Conservation (phyloP, 2,329 filamentous ascomycete genomes). For the Ceratocystis lukuohia region DNA sequence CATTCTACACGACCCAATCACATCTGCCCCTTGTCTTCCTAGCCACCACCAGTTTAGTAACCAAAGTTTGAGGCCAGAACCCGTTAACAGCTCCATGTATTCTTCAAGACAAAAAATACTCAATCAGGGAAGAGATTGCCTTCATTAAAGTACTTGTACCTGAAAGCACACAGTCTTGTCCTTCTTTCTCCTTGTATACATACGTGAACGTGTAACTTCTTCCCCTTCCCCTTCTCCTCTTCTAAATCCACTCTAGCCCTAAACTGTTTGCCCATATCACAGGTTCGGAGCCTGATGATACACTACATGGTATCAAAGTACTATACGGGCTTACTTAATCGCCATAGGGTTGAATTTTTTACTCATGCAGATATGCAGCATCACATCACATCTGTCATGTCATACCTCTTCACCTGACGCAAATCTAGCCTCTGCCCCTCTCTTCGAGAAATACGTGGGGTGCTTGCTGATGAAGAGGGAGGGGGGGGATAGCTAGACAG, state of each 20-base stretch:
- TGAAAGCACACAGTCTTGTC: neutral
- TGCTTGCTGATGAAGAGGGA: neutral
- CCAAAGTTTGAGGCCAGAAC: conserved; percentile 3
- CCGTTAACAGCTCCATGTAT: neutral
- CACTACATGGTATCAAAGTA: neutral
- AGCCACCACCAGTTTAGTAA: neutral
- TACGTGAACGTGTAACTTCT: neutral
- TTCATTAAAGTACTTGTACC: neutral
- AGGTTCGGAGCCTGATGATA: neutral
- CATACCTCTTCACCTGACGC: neutral
- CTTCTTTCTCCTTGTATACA: neutral
- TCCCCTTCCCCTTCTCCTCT: neutral
- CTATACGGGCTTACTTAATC: neutral
- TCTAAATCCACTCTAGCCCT: neutral
- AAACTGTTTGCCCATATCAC: neutral
- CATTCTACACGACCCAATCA: too few relatives aligned
- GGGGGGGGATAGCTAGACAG: neutral
- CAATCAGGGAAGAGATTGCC: neutral
- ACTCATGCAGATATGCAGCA: neutral
- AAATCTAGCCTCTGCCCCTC: neutral
- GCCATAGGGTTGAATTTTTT: neutral
- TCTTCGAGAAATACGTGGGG: neutral
- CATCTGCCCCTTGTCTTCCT: neutral
- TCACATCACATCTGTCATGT: neutral
- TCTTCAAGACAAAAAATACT: neutral